A percentile compares a stretch with the other conserved stretches of the same genome.
These are phyloP conservation scores for Leccinum fibrillosum DNA, from an alignment of 768 basidiomycete species.

Conservation along the genomic window DNA sequence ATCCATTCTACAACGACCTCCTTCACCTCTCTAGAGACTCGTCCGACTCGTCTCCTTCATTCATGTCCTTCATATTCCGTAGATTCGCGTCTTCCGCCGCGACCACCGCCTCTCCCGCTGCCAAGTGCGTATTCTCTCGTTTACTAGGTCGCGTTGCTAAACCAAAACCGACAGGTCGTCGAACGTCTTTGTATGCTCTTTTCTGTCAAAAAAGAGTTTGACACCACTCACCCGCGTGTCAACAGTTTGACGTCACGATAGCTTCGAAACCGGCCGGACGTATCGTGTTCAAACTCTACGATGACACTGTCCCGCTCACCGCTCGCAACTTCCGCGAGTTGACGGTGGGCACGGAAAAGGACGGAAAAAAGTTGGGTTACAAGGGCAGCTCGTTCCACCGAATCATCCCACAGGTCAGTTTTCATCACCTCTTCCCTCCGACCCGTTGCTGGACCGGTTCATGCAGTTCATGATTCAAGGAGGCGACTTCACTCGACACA, in stretches of 20 bases:
- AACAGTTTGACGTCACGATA: slow-evolving; percentile 65
- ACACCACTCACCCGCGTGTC: background rate
- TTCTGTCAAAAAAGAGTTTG: background rate
- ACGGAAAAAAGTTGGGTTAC: slow-evolving; percentile 68
- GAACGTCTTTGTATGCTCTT: slow-evolving; percentile 31
- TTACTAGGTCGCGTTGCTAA: slow-evolving; percentile 1
- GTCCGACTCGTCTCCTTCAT: slow-evolving; percentile 15
- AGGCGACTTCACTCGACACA: slow-evolving; percentile 75
- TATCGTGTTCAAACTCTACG: slow-evolving; percentile 80
- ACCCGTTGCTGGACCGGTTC: background rate
- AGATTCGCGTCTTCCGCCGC: slow-evolving; percentile 51
- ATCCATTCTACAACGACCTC: slow-evolving; percentile 22
- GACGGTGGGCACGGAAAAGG: slow-evolving; percentile 43
- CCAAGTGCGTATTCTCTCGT: slow-evolving; percentile 12
- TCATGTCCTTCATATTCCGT: slow-evolving; percentile 51
- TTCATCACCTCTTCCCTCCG: background rate
- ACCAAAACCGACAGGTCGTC: slow-evolving; percentile 7
- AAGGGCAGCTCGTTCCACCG: slow-evolving; percentile 67
- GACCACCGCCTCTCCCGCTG: slow-evolving; percentile 12
- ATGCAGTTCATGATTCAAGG: slow-evolving; percentile 80
- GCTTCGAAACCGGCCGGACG: slow-evolving; percentile 59
- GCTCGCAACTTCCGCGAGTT: slow-evolving; percentile 80
- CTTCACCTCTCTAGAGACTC: slow-evolving; percentile 16
- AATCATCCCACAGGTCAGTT: slow-evolving; percentile 59
- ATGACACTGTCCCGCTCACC: slow-evolving; percentile 80